These are phyloP conservation scores for Cercis canadensis DNA, from an alignment of 306 rosid species.

Conservation along the genomic window DNA sequence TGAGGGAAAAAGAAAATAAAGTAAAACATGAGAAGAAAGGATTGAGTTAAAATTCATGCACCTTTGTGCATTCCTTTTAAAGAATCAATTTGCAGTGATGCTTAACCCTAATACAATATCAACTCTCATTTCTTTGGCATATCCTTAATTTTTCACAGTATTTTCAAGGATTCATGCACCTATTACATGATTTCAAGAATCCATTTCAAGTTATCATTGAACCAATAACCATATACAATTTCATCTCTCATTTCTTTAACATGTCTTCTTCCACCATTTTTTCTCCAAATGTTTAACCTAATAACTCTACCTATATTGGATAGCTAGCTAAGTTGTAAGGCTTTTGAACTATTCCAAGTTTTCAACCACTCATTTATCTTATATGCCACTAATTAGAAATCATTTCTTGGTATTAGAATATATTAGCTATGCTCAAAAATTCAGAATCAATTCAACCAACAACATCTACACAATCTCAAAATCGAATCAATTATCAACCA, in stretches of 20 bases:
- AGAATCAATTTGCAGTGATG: constrained; percentile 16
- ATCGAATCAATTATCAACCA: not conserved
- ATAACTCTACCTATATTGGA: not conserved
- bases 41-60: constrained; percentile 11
- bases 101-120: constrained; percentile 18
- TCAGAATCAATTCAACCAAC: constrained; percentile 4
- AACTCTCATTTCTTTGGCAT: not conserved
- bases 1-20: not conserved
- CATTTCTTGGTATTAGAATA: not conserved
- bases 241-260: not conserved
- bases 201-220: too few species aligned
- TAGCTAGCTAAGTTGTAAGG: not conserved
- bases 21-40: too few species aligned
- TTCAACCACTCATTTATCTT: constrained; percentile 26
- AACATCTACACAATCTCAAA: not conserved
- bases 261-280: not conserved
- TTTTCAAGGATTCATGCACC: too few species aligned
- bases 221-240: too few species aligned
- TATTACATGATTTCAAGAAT: too few species aligned
- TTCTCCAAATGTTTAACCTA: not conserved
- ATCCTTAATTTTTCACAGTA: not conserved
- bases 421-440: not conserved
- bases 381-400: constrained; percentile 18
- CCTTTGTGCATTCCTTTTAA: not conserved
- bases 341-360: not conserved